phyloP scores from a whole-genome alignment of 805 yeast genomes.

The Ogataea nakhonphanomensis region DNA sequence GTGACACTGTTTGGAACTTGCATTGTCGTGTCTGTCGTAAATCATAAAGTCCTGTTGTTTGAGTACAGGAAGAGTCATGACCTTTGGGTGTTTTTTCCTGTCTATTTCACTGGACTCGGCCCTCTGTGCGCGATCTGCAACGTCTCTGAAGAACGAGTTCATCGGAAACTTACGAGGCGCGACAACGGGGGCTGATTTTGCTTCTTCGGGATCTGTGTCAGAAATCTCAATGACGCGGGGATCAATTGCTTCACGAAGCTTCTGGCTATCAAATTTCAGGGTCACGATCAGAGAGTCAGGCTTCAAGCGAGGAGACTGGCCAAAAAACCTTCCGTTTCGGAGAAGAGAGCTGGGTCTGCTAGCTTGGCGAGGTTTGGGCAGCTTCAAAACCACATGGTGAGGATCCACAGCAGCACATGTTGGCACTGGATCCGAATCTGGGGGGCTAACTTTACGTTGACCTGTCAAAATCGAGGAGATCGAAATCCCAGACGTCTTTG shows the following conservation, averaged over 20 bases:
- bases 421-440: background rate
- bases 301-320: conserved; percentile 10
- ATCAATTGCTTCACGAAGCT: conserved; percentile 1
- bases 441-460: background rate
- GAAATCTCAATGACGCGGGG: conserved; percentile 1
- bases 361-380: background rate
- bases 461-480: conserved; percentile 7
- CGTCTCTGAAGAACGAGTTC: conserved; percentile 34
- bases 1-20: too few relatives aligned
- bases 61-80: conserved; percentile 33
- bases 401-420: conserved; percentile 2
- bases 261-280: conserved; percentile 14
- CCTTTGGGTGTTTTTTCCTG: conserved; percentile 26
- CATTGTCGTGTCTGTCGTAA: conserved; percentile 17
- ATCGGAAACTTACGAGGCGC: conserved; percentile 3
- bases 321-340: conserved; percentile 17
- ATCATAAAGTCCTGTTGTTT: conserved; percentile 35
- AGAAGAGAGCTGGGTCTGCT: conserved; percentile 4
- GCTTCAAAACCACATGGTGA: conserved; percentile 4
- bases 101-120: conserved; percentile 3
- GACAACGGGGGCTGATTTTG: conserved; percentile 3
- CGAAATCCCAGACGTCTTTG: conserved; percentile 2
- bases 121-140: conserved; percentile 36
- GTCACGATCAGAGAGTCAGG: conserved; percentile 15
- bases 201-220: conserved; percentile 5